These are phyloP conservation scores for Trichosporon inkin DNA, from an alignment of 1,284 basidiomycete genomes.

Conservation along the genomic window DNA sequence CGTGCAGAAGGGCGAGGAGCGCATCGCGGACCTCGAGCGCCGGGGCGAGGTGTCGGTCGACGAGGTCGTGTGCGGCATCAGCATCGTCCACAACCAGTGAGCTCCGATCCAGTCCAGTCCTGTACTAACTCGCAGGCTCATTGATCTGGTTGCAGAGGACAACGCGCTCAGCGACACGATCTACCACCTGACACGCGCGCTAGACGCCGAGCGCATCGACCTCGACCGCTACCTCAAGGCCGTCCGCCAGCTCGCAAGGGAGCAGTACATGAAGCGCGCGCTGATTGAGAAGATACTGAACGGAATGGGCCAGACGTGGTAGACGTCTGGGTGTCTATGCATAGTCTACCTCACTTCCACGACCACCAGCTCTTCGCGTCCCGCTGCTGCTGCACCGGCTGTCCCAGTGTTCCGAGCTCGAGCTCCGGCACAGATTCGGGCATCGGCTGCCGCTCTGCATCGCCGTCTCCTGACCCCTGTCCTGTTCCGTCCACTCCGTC, in stretches of 20 bases:
- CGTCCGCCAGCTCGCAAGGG: conserved; percentile 79
- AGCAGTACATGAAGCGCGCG: conserved; percentile 73
- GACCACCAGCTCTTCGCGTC: not conserved
- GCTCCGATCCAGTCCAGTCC: conserved; percentile 44
- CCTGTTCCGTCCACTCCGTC: not conserved
- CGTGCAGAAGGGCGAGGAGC: conserved; percentile 63
- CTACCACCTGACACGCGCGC: conserved; percentile 89
- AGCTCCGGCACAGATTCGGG: not conserved
- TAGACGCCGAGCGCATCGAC: conserved; percentile 88
- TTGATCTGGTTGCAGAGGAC: conserved; percentile 96
- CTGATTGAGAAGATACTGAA: conserved; percentile 78
- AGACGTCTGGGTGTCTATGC: conserved; percentile 12
- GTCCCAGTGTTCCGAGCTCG: not conserved
- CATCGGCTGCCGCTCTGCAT: not conserved
- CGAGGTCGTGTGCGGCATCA: conserved; percentile 90
- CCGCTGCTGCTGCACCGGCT: not conserved
- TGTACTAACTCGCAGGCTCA: conserved; percentile 59
- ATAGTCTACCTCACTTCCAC: conserved; percentile 1
- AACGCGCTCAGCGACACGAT: conserved; percentile 97
- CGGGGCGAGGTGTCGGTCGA: conserved; percentile 64
- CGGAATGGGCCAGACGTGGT: conserved; percentile 59
- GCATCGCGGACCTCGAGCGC: conserved; percentile 63
- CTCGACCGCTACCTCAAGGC: conserved; percentile 86
- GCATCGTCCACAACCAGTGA: conserved; percentile 92
- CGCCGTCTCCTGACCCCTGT: not conserved